Evolutionary conservation across 331 rosid species (phyloP), one percentile per base, ranked within the genome.

Genomic region (Quercus lobata): DNA sequence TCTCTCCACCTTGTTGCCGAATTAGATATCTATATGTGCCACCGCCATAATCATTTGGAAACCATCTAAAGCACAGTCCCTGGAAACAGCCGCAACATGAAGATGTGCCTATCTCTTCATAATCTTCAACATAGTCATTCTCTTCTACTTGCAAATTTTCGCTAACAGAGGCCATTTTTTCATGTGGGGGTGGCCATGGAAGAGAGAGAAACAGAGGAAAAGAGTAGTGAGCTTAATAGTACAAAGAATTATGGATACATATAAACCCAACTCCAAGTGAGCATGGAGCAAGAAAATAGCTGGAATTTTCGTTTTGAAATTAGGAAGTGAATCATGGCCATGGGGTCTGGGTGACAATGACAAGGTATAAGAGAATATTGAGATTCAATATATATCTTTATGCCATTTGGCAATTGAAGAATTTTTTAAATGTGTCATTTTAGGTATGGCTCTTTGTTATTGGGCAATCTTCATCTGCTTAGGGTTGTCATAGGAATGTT

Each of bases 21-120:
- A 72, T 73, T 22, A 87, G 70, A 76, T 79, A 60, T 41, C 74
- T 52, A 1, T 44, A 56, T 32, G 71, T 57, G 53, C 54, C 63
- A 7, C 0, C 32, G 18, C 44, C 44, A 2, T 37, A 7, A 7
- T 41, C 65, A 49, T 15, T 63, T 35, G 73, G 76, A n/a, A 8
- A 21, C 49, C 52, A 8, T 49, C 66, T 54, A 0, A 27, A 53
- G 57, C 73, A 30, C 1, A 81, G 6, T 27, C 76, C 87, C 74
- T 21, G 75, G 8, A 84, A 79, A 35, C 90, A 81, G 5, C 86
- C 80, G 14, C 86, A 79, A 2, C 72, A 73, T 25, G 69, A 63
- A 63, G 72, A 73, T 5, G 44, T 18, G 60, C 4, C 21, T 9
- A 5, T 53, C 17, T 58, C 81, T 71, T 76, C 55, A 7, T 55